A percentile compares a stretch with the other conserved stretches of the same genome.
Evolutionary conservation across 192 early-diverging fungal species (phyloP).

Genomic region (Backusella parvicylindrica): DNA sequence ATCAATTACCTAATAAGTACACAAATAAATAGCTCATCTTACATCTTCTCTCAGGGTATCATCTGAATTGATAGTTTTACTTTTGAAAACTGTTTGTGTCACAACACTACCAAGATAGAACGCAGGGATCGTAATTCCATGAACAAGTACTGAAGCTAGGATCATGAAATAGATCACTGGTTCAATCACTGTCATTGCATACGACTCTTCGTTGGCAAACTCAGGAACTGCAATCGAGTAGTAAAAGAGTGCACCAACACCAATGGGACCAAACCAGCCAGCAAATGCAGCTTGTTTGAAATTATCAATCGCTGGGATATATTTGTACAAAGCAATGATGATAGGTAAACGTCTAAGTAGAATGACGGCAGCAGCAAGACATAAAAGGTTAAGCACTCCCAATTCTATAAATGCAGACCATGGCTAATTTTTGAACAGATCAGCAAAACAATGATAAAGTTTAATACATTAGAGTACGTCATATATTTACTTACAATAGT

Average conservation of each 20-base stretch:
- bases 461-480: neutral
- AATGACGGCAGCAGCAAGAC: constrained; percentile 56
- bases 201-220: constrained; percentile 2
- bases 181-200: constrained; percentile 30
- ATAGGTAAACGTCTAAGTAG: constrained; percentile 71
- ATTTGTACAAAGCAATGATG: constrained; percentile 52
- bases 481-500: constrained; percentile 40
- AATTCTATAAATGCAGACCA: constrained; percentile 64
- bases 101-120: constrained; percentile 53
- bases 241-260: constrained; percentile 51
- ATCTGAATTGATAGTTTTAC: neutral
- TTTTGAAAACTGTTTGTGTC: constrained; percentile 12
- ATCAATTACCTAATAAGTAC: neutral
- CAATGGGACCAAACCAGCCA: constrained; percentile 92
- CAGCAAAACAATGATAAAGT: neutral
- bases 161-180: constrained; percentile 71
- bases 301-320: constrained; percentile 64
- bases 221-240: constrained; percentile 29
- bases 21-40: neutral
- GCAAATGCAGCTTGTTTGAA: constrained; percentile 71
- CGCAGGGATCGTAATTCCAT: constrained; percentile 75
- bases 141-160: constrained; percentile 70
- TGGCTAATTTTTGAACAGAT: constrained; percentile 34
- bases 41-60: neutral
- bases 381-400: constrained; percentile 59